A percentile compares a stretch with the other conserved stretches of the same genome.
Evolutionary conservation across 148 eudicot species (phyloP).

Genomic region (Fallopia convolvulus): DNA sequence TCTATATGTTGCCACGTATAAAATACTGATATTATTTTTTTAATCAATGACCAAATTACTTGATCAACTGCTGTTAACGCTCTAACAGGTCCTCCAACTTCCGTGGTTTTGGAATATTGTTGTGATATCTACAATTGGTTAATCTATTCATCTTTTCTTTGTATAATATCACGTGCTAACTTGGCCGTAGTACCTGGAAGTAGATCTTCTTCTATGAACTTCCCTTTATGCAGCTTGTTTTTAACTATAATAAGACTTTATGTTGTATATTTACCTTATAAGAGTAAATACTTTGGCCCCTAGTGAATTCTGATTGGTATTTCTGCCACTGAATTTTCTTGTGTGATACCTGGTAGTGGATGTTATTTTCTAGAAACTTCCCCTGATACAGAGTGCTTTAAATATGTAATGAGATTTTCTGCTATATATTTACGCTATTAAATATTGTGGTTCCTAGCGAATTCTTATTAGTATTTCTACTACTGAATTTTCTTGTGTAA

Average conservation of each 20-base stretch:
- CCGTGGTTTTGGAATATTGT: no score
- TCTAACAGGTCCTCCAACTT: no score
- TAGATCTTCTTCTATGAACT: background rate
- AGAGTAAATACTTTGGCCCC: background rate
- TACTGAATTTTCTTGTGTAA: conserved; percentile 5
- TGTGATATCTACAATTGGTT: no score
- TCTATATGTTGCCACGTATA: no score
- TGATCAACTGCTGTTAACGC: no score
- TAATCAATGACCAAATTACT: no score
- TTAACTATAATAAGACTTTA: background rate
- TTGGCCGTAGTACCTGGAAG: background rate
- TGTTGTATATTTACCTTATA: background rate
- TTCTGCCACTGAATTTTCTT: conserved; percentile 2
- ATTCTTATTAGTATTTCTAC: background rate
- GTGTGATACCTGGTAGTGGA: conserved; percentile 6
- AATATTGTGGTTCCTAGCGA: background rate
- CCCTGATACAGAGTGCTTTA: background rate
- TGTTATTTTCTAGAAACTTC: background rate
- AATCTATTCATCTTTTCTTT: no score
- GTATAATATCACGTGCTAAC: no score
- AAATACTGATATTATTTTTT: no score
- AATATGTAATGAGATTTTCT: background rate
- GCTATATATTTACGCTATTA: background rate
- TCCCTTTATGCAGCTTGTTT: background rate
- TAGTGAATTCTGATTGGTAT: background rate